Evolutionary conservation across 2,329 filamentous ascomycete genomes (phyloP), one percentile per base, ranked within the genome.

Genomic region (Stachybotrys chlorohalonatus): DNA sequence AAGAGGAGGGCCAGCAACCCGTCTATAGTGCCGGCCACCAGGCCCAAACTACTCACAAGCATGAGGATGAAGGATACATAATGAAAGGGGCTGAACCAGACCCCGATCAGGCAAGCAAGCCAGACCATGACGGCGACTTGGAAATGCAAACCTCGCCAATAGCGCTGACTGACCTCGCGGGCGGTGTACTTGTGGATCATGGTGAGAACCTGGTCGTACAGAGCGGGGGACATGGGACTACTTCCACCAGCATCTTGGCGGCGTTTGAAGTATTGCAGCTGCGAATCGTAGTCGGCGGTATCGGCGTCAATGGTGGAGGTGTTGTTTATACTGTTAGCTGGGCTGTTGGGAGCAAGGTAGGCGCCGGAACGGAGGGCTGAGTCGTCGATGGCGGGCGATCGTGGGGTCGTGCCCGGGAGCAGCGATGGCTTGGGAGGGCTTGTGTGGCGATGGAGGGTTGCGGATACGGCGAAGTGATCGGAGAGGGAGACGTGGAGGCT

Each of bases 381-480:
- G 16, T 52, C 48, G 31, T 48, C 55, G 31, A 50, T 60, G 31
- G 62, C 63, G 11, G 60, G 58, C 2, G 48, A 31, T 9, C 16
- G 16, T 47, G 30, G 60, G 60, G 51, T 58, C 49, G n/a, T 57
- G 54, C 49, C 56, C 57, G 46, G 56, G 52, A 42, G 56, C 51
- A 30, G 62, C 58, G 17, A 52, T 45, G 17, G 58, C 52, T 9
- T 50, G 51, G 31, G 59, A 52, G 9, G 63, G 50, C 47, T 58
- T 42, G 36, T 42, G 50, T 17, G 66, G 57, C 32, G 69, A 63
- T 1, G 66, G 9, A 97, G 77, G 0, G 89, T 91, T 6, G 89
- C 85, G 67, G 93, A 87, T 53, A 97, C 87, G 24, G 90, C 91
- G 69, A 96, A 97, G 69, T 97, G 94, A 66, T 99, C 93, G 62